phyloP scores from a whole-genome alignment of 805 yeast species.

The Starmerella geochares region DNA sequence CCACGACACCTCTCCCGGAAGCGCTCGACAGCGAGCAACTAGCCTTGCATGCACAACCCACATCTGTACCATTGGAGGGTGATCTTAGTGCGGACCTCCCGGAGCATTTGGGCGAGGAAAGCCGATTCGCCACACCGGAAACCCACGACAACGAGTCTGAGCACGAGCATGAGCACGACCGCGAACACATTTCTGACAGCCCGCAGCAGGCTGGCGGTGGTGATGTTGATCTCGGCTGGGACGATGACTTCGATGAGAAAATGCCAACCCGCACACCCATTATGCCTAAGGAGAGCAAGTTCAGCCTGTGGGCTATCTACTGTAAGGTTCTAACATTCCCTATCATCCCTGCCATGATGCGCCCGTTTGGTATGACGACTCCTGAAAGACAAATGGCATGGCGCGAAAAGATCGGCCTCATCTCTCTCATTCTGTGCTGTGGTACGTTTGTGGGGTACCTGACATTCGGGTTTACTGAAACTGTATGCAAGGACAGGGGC shows the following conservation, averaged over 20 bases:
- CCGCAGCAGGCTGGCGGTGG: background rate
- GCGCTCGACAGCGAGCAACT: background rate
- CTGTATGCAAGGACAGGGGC: conserved; percentile 52
- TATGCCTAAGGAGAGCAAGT: conserved; percentile 21
- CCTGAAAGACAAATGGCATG: conserved; percentile 86
- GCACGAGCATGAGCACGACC: background rate
- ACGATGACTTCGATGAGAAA: conserved; percentile 18
- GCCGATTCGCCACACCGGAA: background rate
- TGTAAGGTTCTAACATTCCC: conserved; percentile 78
- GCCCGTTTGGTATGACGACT: conserved; percentile 64
- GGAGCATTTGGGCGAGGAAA: background rate
- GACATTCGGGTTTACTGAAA: conserved; percentile 79
- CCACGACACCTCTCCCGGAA: background rate
- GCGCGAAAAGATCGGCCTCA: conserved; percentile 88
- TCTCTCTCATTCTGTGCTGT: conserved; percentile 59
- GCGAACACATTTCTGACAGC: background rate
- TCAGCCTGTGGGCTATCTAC: conserved; percentile 65
- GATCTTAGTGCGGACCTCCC: background rate
- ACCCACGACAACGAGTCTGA: background rate
- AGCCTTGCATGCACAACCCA: background rate
- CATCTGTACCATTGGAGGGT: background rate
- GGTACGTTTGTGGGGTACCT: conserved; percentile 76
- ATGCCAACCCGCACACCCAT: conserved; percentile 12
- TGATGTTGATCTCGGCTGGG: background rate
- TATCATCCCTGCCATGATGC: conserved; percentile 72